Base-by-base conservation (phyloP, 148 eudicot genomes). In the Camellia lanceoleosa region DNA sequence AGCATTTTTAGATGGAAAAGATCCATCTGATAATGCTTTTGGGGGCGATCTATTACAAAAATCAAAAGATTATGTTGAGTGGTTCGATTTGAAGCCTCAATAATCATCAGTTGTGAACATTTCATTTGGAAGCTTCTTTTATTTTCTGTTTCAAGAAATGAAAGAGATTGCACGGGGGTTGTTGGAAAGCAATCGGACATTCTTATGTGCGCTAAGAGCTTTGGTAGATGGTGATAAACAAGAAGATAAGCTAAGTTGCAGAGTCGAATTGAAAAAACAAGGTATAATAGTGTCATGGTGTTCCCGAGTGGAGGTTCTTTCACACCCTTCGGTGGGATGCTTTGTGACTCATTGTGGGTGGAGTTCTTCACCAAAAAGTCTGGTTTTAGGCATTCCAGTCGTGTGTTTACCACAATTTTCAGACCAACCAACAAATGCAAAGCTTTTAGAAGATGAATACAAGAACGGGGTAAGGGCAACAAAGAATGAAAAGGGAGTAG, bases 351-450 rank as follows among this genome's bases (percentile, higher is more conserved):
- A 81, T 23, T 81, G 83, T 75, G 91, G 93, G 0, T 90, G 93
- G 93, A 90, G 87, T 76, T 90, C 93, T 59, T 77, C 87, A 0
- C 16, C 87, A 5, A 91, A 90, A 79, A 82, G 86, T 58, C 20
- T 88, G 44, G 67, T 83, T 5, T 83, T 80, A 0, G 88, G 93
- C 1, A 80, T 88, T 3, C 89, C 91, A 2, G 76, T 88, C 71
- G 88, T 90, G 61, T 87, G 59, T 3, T 80, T 82, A 58, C 93
- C 91, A 0, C 88, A 85, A 30, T 87, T 83, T 86, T 72, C 82
- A 2, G 93, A 90, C 44, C 93, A 90, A 65, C 43, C 52, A 15
- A 90, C 89, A 4, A 87, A 90, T 41, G 89, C 91, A 41, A 90
- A 85, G 81, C 59, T 90, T 11, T 58, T 90, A 16, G 83, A 80